A percentile compares a stretch with the other conserved stretches of the same genome.
phyloP scores from a whole-genome alignment of 306 rosid genomes.

The Quercus agrifolia region DNA sequence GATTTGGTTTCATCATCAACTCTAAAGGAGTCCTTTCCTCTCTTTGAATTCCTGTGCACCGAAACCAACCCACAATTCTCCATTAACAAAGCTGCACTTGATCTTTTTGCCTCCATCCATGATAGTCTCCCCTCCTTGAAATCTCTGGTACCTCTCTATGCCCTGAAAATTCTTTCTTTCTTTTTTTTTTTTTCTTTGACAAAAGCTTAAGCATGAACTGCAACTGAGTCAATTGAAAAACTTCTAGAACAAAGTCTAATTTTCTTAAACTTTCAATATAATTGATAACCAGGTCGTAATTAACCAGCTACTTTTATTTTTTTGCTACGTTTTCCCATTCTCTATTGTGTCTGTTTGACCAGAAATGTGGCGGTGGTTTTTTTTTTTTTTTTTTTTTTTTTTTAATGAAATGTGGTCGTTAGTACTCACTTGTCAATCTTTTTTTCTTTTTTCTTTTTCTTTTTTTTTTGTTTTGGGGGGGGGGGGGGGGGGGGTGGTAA shows the following conservation, averaged over 20 bases:
- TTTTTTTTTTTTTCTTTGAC: neutral
- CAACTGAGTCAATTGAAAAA: neutral
- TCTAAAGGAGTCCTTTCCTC: conserved; percentile 15
- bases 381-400: too few relatives aligned
- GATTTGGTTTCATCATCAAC: conserved; percentile 21
- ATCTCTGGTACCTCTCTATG: conserved; percentile 21
- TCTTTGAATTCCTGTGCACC: conserved; percentile 44
- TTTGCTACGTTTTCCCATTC: neutral
- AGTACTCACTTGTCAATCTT: too few relatives aligned
- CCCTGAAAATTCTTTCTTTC: neutral
- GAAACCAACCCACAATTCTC: conserved; percentile 12
- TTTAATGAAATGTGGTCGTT: too few relatives aligned
- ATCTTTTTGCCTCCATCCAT: conserved; percentile 14
- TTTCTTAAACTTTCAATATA: neutral
- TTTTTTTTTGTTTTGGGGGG: too few relatives aligned
- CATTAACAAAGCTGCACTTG: conserved; percentile 27
- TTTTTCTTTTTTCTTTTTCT: too few relatives aligned
- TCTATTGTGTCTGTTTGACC: neutral
- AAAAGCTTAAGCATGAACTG: neutral
- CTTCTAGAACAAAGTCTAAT: neutral
- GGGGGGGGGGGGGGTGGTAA: too few relatives aligned
- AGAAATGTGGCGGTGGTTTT: too few relatives aligned
- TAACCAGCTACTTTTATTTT: neutral
- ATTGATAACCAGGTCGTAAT: too few relatives aligned
- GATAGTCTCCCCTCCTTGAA: conserved; percentile 22